Conservation (phyloP, 495 filamentous ascomycete species). For the Cercophora scortea region DNA sequence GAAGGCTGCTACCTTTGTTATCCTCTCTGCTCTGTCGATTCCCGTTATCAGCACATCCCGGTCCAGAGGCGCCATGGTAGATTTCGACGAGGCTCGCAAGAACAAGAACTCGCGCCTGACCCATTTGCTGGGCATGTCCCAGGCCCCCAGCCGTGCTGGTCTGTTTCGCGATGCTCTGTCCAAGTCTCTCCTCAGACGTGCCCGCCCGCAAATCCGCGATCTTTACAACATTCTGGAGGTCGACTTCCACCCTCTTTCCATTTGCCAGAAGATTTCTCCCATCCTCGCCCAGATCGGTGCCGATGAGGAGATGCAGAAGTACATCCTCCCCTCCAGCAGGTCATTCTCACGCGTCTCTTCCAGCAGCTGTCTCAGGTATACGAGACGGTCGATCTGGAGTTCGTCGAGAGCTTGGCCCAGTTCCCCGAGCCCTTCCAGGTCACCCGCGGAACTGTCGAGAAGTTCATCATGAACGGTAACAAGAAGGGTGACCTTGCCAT, state of each 20-base stretch:
- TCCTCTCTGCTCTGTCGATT: conserved; percentile 91
- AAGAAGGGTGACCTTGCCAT: conserved; percentile 98
- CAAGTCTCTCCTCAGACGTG: conserved; percentile 87
- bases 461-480: conserved; percentile 99
- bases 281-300: conserved; percentile 90
- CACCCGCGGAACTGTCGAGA: conserved; percentile 84
- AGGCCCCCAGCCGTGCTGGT: conserved; percentile 78
- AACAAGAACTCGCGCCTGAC: conserved; percentile 98
- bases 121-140: conserved; percentile 86
- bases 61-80: conserved; percentile 89
- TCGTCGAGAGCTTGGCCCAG: conserved; percentile 87
- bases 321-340: conserved; percentile 93
- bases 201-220: conserved; percentile 85
- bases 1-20: conserved; percentile 81
- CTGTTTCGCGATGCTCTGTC: conserved; percentile 93
- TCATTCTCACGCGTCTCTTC: conserved; percentile 95
- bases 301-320: conserved; percentile 94
- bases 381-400: conserved; percentile 91
- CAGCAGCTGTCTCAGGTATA: conserved; percentile 99
- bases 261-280: conserved; percentile 98
- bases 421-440: conserved; percentile 98
- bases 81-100: conserved; percentile 94
- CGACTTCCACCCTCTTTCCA: conserved; percentile 96
- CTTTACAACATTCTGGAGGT: conserved; percentile 98
- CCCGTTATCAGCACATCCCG: conserved; percentile 98